phyloP scores from a whole-genome alignment of 2,329 filamentous ascomycete genomes.

The Curvularia hawaiiensis region DNA sequence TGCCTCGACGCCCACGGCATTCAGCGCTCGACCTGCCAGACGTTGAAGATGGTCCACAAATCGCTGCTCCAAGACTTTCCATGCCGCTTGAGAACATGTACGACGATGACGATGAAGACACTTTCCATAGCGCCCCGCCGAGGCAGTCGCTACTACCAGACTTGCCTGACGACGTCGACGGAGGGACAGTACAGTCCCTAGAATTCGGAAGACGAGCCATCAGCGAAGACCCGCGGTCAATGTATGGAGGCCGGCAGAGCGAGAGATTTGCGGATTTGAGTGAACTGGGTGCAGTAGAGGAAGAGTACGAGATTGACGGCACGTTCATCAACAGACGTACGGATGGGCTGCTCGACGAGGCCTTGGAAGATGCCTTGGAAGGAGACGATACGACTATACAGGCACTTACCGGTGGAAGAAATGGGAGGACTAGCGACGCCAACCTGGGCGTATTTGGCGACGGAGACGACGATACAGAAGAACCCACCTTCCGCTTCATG shows the following conservation, averaged over 20 bases:
- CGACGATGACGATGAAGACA: constrained; percentile 44
- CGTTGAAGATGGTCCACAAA: constrained; percentile 54
- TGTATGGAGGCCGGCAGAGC: constrained; percentile 55
- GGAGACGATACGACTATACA: constrained; percentile 40
- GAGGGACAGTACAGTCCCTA: constrained; percentile 55
- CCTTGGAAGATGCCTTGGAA: constrained; percentile 41
- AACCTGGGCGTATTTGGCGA: constrained; percentile 43
- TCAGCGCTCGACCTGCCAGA: constrained; percentile 50
- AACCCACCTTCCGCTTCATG: constrained; percentile 47
- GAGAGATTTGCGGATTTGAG: constrained; percentile 58
- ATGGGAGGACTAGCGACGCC: constrained; percentile 38
- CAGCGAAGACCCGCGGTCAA: constrained; percentile 48
- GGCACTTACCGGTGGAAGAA: constrained; percentile 38
- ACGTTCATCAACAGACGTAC: constrained; percentile 44
- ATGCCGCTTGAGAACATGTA: constrained; percentile 51
- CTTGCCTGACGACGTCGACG: constrained; percentile 44
- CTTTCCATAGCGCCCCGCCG: constrained; percentile 47
- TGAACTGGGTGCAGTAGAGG: constrained; percentile 41
- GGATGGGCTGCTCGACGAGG: constrained; percentile 48
- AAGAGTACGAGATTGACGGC: constrained; percentile 50
- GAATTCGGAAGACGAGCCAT: constrained; percentile 52
- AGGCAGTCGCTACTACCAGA: constrained; percentile 45
- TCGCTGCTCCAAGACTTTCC: constrained; percentile 48
- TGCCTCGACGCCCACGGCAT: constrained; percentile 33
- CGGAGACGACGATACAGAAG: constrained; percentile 40